phyloP scores from a whole-genome alignment of 2,329 filamentous ascomycete genomes.

The Apiospora rasikravindrae region DNA sequence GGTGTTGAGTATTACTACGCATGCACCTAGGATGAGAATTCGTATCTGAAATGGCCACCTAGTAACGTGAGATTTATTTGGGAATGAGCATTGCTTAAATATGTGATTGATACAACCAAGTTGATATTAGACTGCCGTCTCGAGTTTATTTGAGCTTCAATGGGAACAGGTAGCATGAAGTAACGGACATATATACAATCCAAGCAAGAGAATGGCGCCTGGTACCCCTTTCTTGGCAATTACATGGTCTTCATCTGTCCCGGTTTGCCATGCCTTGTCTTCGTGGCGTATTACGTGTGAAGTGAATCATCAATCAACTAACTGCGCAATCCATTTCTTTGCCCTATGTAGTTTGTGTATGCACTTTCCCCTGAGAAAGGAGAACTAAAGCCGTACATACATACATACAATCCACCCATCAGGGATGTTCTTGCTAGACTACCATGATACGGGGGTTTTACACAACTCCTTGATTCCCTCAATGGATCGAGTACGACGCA shows the following conservation, averaged over 20 bases:
- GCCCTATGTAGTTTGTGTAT: conserved; percentile 1
- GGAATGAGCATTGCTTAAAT: too few species aligned
- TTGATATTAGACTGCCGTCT: too few species aligned
- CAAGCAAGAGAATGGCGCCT: neutral
- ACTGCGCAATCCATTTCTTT: conserved; percentile 12
- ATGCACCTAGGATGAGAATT: too few species aligned
- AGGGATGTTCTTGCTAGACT: neutral
- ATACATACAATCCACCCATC: neutral
- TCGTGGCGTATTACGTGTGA: neutral
- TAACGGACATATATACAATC: neutral
- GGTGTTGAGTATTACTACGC: neutral
- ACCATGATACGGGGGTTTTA: neutral
- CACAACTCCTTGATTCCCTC: neutral
- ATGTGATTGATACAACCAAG: too few species aligned
- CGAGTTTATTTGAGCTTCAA: neutral
- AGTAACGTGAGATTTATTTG: too few species aligned
- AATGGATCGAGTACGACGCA: neutral
- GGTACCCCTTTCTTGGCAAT: neutral
- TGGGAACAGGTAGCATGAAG: neutral
- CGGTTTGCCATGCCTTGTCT: neutral
- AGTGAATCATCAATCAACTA: neutral
- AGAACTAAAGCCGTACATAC: neutral
- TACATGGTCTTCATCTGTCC: neutral
- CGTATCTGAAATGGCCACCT: too few species aligned
- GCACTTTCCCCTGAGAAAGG: neutral